Base-by-base conservation (phyloP, 78 protist genomes). In the Creolimax fragrantissima region DNA sequence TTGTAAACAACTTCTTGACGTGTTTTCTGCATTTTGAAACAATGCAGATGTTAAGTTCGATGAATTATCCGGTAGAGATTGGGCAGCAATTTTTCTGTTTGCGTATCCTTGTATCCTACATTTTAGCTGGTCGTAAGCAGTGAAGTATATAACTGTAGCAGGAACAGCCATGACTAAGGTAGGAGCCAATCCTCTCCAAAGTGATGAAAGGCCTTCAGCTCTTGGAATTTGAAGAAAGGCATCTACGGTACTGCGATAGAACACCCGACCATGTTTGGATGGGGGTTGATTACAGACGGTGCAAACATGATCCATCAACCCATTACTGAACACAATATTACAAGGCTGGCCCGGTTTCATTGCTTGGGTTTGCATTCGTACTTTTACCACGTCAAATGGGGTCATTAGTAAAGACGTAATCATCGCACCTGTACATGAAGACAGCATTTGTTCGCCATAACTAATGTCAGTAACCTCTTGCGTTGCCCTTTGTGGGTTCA, bases 151-250 rank as follows among this genome's bases (percentile, higher is more conserved):
- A 2, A 81, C 83, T 2, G 95, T 93, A 35, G 81, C 81, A 2
- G 92, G 95, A 2, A 85, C 84, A 2, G 89, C 6, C 93, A 93
- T 81, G 35, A 90, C 43, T 5, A 94, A 92, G 24, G 94, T 42
- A 6, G 96, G 93, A 0, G 91, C 32, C 66, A 94, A 43, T 2
- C 95, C 96, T 2, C 43, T 2, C 93, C 93, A 94, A 35, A 94
- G 84, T 3, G 91, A 3, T 35, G 86, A 2, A 24, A 66, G 0
- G 35, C 96, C 96, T 39, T 94, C 96, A 17, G 3, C 0, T 36
- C 81, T 43, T 3, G 4, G 81, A 4, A 94, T 41, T 41, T 41
- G 3, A 2, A 2, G 3, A 7, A 42, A 0, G 2, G 66, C 66
- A 24, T 42, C 42, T 5, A n/a, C 2, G 0, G 42, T 45, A 24